Evolutionary conservation across 2,329 filamentous ascomycete species (phyloP).

Genomic region (Fusarium oxysporum): DNA sequence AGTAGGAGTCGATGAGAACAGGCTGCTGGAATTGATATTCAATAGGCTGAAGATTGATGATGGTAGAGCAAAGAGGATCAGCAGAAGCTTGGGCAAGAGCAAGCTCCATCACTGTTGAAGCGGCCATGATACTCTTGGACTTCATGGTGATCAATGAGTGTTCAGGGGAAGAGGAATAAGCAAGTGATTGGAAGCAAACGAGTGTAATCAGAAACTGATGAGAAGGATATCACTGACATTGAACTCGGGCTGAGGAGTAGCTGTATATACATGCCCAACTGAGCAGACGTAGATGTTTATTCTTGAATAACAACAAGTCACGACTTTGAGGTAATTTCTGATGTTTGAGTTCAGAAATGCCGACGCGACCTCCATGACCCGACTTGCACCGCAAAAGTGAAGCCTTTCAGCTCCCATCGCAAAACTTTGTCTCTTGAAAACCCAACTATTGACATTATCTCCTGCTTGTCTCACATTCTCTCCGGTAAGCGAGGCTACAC

Average conservation of each 20-base stretch:
- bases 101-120: not conserved
- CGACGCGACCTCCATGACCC: not conserved
- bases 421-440: not conserved
- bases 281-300: accelerated
- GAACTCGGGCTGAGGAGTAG: not conserved
- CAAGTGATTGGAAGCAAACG: not conserved
- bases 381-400: not conserved
- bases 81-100: not conserved
- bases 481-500: not conserved
- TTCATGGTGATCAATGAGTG: not conserved
- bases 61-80: not conserved
- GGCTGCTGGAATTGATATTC: not conserved
- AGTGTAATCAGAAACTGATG: too few species aligned
- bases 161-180: not conserved
- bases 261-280: not conserved
- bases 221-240: too few species aligned
- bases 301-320: not conserved
- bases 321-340: not conserved
- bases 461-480: not conserved
- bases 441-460: not conserved
- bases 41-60: not conserved
- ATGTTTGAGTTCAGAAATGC: not conserved
- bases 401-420: not conserved
- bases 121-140: not conserved
- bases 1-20: not conserved